Percentiles rank a stretch among this genome's conserved stretches.
phyloP scores from a whole-genome alignment of 2,329 filamentous ascomycete species.

The Phaeosphaeria sp. region DNA sequence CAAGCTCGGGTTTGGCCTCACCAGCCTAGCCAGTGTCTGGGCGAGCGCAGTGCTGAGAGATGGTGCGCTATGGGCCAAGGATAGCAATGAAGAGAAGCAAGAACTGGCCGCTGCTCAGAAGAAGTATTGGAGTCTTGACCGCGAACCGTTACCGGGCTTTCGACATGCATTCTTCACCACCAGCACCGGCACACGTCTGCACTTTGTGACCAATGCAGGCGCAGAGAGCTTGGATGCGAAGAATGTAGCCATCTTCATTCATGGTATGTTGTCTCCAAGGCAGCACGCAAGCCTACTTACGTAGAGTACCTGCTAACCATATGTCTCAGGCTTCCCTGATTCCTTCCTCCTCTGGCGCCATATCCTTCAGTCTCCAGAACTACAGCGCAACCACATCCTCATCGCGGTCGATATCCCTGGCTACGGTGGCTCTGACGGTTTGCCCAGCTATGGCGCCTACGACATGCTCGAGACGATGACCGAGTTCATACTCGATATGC shows the following conservation, averaged over 20 bases:
- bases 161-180: constrained; percentile 60
- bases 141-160: constrained; percentile 53
- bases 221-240: constrained; percentile 25
- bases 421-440: constrained; percentile 63
- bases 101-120: constrained; percentile 51
- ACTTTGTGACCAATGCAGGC: constrained; percentile 57
- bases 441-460: constrained; percentile 58
- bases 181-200: constrained; percentile 58
- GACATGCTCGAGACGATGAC: constrained; percentile 60
- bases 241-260: constrained; percentile 60
- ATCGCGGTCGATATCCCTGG: constrained; percentile 65
- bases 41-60: constrained; percentile 31
- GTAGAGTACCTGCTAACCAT: not conserved
- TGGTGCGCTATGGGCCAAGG: constrained; percentile 33
- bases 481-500: constrained; percentile 60
- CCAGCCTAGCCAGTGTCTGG: constrained; percentile 30
- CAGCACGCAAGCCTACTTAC: not conserved
- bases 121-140: constrained; percentile 61
- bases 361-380: constrained; percentile 51
- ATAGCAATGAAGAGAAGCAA: constrained; percentile 35
- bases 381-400: constrained; percentile 51
- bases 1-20: constrained; percentile 40
- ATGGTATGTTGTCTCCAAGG: constrained; percentile 45
- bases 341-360: constrained; percentile 63
- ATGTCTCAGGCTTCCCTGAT: constrained; percentile 61